Evolutionary conservation across 75 land plant species (phyloP).

Genomic region (Azolla pinnata): DNA sequence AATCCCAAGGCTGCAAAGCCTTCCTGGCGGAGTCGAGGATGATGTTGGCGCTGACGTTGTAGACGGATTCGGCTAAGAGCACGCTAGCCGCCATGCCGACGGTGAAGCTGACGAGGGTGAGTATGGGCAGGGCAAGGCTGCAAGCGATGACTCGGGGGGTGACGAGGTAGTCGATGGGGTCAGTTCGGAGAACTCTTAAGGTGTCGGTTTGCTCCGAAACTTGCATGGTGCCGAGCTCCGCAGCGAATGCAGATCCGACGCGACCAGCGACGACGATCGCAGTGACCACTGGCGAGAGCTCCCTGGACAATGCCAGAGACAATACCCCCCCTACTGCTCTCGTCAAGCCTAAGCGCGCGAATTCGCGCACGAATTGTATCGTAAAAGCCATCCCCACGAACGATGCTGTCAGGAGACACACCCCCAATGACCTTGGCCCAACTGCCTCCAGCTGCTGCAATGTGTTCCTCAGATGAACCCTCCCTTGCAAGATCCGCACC

Average conservation of each 20-base stretch:
- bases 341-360: slow-evolving; percentile 72
- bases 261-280: slow-evolving; percentile 79
- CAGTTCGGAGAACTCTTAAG: slow-evolving; percentile 64
- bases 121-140: slow-evolving; percentile 58
- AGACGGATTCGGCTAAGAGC: slow-evolving; percentile 75
- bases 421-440: slow-evolving; percentile 79
- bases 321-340: slow-evolving; percentile 88
- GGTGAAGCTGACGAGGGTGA: slow-evolving; percentile 74
- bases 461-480: slow-evolving; percentile 60
- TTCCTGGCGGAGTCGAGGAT: slow-evolving; percentile 81
- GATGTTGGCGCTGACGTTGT: slow-evolving; percentile 76
- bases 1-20: slow-evolving; percentile 83
- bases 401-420: slow-evolving; percentile 71
- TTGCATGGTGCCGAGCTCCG: slow-evolving; percentile 96
- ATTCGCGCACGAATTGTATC: slow-evolving; percentile 91
- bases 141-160: slow-evolving; percentile 85
- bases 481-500: slow-evolving; percentile 35
- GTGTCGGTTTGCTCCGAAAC: slow-evolving; percentile 96
- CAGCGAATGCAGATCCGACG: slow-evolving; percentile 84
- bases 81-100: slow-evolving; percentile 87
- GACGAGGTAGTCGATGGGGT: slow-evolving; percentile 83
- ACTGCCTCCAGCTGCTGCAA: slow-evolving; percentile 77
- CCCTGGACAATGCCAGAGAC: slow-evolving; percentile 77
- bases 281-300: slow-evolving; percentile 85
- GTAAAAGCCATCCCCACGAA: slow-evolving; percentile 99